These are phyloP conservation scores for Colletotrichum somersetense DNA, from an alignment of 2,329 filamentous ascomycete genomes.

Conservation along the genomic window DNA sequence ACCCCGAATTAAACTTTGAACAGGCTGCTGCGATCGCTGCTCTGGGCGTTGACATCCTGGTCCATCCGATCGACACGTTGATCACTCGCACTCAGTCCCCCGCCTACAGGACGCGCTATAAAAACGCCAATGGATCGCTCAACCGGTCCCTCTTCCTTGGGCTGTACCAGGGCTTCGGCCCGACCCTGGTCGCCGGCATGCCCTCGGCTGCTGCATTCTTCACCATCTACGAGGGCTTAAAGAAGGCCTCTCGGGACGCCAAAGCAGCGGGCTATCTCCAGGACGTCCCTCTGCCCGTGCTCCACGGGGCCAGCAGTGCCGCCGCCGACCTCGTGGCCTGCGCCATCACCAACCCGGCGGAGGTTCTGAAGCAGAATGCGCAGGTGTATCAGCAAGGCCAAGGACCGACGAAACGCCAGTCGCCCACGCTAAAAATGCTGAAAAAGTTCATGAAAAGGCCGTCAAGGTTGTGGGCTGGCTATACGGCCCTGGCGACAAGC, in stretches of 20 bases:
- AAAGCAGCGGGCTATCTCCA: slow-evolving; percentile 17
- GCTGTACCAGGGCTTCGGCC: slow-evolving; percentile 44
- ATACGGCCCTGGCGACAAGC: slow-evolving; percentile 20
- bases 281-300: slow-evolving; percentile 34
- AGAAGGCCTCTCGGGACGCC: slow-evolving; percentile 15
- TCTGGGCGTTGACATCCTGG: slow-evolving; percentile 32
- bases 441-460: slow-evolving; percentile 13
- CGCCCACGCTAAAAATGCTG: slow-evolving; percentile 4
- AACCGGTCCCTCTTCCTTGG: slow-evolving; percentile 38
- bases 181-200: slow-evolving; percentile 40
- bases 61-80: slow-evolving; percentile 44
- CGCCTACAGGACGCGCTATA: slow-evolving; percentile 40
- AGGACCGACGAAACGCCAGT: background rate
- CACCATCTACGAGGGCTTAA: slow-evolving; percentile 42
- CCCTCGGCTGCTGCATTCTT: slow-evolving; percentile 43
- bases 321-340: slow-evolving; percentile 41
- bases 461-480: slow-evolving; percentile 13
- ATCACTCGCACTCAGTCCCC: slow-evolving; percentile 43
- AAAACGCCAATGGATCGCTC: slow-evolving; percentile 30
- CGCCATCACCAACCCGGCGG: slow-evolving; percentile 42
- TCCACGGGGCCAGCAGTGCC: slow-evolving; percentile 40
- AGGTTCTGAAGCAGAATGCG: slow-evolving; percentile 44
- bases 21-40: slow-evolving; percentile 32
- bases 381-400: slow-evolving; percentile 31
- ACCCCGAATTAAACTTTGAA: background rate